Base-by-base conservation (phyloP, 805 yeast genomes). In the Kodamaea neixiangensis region DNA sequence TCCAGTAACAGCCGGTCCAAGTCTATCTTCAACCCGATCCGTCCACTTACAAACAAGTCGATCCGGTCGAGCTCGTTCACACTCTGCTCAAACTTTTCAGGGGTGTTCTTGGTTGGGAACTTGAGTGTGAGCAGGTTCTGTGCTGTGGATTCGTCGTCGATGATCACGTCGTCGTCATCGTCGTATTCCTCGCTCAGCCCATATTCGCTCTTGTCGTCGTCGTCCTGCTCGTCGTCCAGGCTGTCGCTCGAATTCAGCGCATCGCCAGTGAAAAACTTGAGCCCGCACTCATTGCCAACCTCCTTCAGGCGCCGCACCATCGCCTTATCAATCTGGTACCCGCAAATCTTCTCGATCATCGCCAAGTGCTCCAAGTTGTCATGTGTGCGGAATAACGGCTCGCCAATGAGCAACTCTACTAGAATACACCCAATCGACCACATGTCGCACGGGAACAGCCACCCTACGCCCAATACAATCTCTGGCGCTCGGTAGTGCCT, bases 401-500 rank as follows among this genome's bases (percentile, higher is more conserved):
- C 96, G 21, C 99, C 99, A 15, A 96, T 89, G 35, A 89, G 85
- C 46, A 94, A 71, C 69, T 94, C 99, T 7, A 90, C 92, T 33
- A 94, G 71, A 13, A 94, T 89, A 67, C 98, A 93, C 1, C 97
- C 99, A 41, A 94, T 77, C 1, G 97, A 89, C 99, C 99, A 94
- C 72, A 93, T 75, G 66, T 94, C 99, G 67, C 98, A 93, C 1
- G 97, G 96, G 60, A 80, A 91, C 6, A 97, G 87, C 98, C 99
- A 94, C 15, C 97, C 97, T n/a, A 82, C 78, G 1, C 97, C 97
- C 25, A 94, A 71, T 1, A 93, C 90, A 55, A 94, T 91, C 66
- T 94, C 99, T 0, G 99, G 99, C 0, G 99, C 99, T 48, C 99
- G 75, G 67, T 94, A 94, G 68, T 94, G 99, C 46, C 99, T 78